Conservation (phyloP, 2,329 filamentous ascomycete species). For the Fonsecaea erecta region DNA sequence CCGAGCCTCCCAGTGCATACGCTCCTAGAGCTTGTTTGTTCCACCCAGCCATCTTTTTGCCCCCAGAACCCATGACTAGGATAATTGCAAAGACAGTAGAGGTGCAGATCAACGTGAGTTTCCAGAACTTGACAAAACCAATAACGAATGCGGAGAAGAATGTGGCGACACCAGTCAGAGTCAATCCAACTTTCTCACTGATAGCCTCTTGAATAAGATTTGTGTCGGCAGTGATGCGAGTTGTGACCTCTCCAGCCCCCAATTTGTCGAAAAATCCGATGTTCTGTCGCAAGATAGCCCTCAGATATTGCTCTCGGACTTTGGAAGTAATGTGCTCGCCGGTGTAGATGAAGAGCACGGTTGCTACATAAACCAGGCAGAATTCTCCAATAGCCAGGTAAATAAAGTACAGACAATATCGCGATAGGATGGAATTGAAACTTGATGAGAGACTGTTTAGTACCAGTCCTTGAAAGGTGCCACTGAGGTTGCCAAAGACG, state of each 20-base stretch:
- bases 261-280: conserved; percentile 93
- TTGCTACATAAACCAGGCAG: conserved; percentile 75
- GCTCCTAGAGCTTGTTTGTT: conserved; percentile 77
- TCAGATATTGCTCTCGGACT: conserved; percentile 81
- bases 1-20: conserved; percentile 81
- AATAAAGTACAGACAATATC: conserved; percentile 78
- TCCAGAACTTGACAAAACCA: conserved; percentile 90
- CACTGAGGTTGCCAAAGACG: conserved; percentile 76
- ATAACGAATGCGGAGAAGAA: conserved; percentile 91
- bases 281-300: conserved; percentile 83
- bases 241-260: conserved; percentile 90
- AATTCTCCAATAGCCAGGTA: conserved; percentile 85
- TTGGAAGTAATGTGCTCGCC: conserved; percentile 79
- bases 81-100: conserved; percentile 81
- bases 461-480: conserved; percentile 70
- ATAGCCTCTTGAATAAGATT: conserved; percentile 94
- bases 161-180: conserved; percentile 74
- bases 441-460: conserved; percentile 48
- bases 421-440: conserved; percentile 65
- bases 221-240: conserved; percentile 90
- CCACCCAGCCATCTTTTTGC: conserved; percentile 76
- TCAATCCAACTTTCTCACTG: conserved; percentile 83
- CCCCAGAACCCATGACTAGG: conserved; percentile 75
- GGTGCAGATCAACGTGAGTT: conserved; percentile 82
- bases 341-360: conserved; percentile 86